Percentiles rank a stretch among this genome's conserved stretches.
Evolutionary conservation across 345 rosid genomes (phyloP).

Genomic region (Salix arbutifolia): DNA sequence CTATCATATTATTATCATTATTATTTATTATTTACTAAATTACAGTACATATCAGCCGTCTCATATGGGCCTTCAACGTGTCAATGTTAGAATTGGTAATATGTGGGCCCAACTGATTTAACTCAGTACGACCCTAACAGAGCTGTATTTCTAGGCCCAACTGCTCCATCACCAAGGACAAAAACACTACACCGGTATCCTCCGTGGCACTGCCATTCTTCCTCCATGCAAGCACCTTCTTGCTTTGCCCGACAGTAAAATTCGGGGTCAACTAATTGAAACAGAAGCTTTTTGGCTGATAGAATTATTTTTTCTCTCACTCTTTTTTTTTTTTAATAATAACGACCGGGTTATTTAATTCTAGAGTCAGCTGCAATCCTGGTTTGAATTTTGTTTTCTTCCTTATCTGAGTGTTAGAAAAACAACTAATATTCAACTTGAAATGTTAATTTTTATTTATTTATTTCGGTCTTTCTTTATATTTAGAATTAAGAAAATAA

Average conservation of each 20-base stretch:
- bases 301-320: too few species aligned
- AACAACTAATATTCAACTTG: too few species aligned
- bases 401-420: too few species aligned
- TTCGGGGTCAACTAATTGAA: neutral
- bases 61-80: constrained; percentile 19
- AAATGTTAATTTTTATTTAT: too few species aligned
- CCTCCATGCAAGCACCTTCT: neutral
- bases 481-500: too few species aligned
- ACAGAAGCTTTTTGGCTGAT: too few species aligned
- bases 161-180: neutral
- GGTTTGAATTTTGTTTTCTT: too few species aligned
- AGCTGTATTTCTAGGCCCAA: constrained; percentile 17
- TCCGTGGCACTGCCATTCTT: neutral
- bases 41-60: neutral
- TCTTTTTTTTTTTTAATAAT: neutral
- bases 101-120: constrained; percentile 8
- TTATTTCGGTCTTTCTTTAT: too few species aligned
- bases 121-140: neutral
- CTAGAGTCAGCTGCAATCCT: too few species aligned
- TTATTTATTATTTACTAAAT: neutral
- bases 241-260: neutral
- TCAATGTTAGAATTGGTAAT: constrained; percentile 15
- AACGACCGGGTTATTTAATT: neutral
- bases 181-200: neutral
- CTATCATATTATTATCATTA: neutral